phyloP scores from a whole-genome alignment of 2,329 filamentous ascomycete species.

The Claviceps fusiformis region DNA sequence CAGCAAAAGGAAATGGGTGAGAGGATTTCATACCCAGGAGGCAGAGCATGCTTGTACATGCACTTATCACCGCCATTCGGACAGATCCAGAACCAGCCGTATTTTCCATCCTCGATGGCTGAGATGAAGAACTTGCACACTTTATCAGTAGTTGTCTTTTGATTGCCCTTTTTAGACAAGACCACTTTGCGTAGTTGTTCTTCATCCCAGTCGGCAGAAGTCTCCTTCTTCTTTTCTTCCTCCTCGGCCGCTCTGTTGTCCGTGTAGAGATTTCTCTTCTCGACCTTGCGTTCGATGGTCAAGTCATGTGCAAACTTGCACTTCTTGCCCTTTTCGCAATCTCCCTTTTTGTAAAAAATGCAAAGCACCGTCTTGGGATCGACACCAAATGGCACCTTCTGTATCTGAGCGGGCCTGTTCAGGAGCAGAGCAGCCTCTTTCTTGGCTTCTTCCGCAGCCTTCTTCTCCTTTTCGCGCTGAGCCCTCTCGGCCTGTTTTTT shows the following conservation, averaged over 20 bases:
- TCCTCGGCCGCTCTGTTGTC: slow-evolving; percentile 61
- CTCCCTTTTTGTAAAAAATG: slow-evolving; percentile 92
- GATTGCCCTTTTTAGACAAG: slow-evolving; percentile 92
- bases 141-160: slow-evolving; percentile 88
- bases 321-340: slow-evolving; percentile 93
- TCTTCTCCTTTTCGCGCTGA: slow-evolving; percentile 72
- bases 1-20: not conserved
- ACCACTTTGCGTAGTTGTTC: slow-evolving; percentile 87
- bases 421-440: slow-evolving; percentile 70
- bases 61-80: slow-evolving; percentile 94
- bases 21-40: slow-evolving; percentile 61
- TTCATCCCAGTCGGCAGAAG: slow-evolving; percentile 95
- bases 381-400: slow-evolving; percentile 95
- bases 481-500: slow-evolving; percentile 55
- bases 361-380: slow-evolving; percentile 96
- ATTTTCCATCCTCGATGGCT: slow-evolving; percentile 95
- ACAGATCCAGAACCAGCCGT: slow-evolving; percentile 98
- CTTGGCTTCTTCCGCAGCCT: slow-evolving; percentile 72
- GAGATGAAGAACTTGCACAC: slow-evolving; percentile 98
- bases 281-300: slow-evolving; percentile 75
- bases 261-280: slow-evolving; percentile 84
- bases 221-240: slow-evolving; percentile 76
- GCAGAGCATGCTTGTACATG: slow-evolving; percentile 95
- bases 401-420: slow-evolving; percentile 84
- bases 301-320: slow-evolving; percentile 97